Evolutionary conservation across 2,329 filamentous ascomycete species (phyloP), one percentile per base, ranked within the genome.

Genomic region (Xylariaceae sp.): DNA sequence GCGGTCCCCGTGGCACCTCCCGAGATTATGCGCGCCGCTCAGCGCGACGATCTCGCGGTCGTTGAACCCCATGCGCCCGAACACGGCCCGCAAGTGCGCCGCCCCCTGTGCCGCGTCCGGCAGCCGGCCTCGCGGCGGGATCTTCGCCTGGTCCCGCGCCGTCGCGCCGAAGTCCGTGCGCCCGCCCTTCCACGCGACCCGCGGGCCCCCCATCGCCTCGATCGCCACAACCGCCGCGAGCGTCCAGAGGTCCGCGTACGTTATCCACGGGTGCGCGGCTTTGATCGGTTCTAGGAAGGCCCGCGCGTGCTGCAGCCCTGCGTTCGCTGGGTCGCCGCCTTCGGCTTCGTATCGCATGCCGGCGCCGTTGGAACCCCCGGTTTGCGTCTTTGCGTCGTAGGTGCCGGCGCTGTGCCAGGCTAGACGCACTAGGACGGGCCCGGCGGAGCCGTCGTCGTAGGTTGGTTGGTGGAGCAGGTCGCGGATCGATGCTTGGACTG

Each of bases 41-140:
- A 97, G 81, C 30, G 92, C 92, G 39, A 96, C 92, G 71, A 96
- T 96, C 75, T 96, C 92, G 67, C 86, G 87, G 76, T 97, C 92
- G 72, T 90, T 85, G 80, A 96, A 97, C 61, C 92, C 92, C 92
- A 96, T 97, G 69, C 92, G 89, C 70, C 84, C 81, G 74, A 97
- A 97, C 76, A 97, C 89, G 74, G 81, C 81, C 66, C 92, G 86
- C 65, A 97, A 80, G 74, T 97, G 92, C 67, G 85, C 83, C 56
- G 86, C 79, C 56, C 82, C 87, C 79, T 95, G 84, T 63, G 83
- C 73, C 48, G 82, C 92, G 71, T 97, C 91, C 57, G 91, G 88
- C 18, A 91, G 80, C 2, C 70, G 53, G 0, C 83, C 83, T 0
- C 79, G 74, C 0, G 82, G 81, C 1, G 81, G 80, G 9, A 84